Evolutionary conservation across 257 asterid species (phyloP), one percentile per base, ranked within the genome.

Genomic region (Penstemon davidsonii): DNA sequence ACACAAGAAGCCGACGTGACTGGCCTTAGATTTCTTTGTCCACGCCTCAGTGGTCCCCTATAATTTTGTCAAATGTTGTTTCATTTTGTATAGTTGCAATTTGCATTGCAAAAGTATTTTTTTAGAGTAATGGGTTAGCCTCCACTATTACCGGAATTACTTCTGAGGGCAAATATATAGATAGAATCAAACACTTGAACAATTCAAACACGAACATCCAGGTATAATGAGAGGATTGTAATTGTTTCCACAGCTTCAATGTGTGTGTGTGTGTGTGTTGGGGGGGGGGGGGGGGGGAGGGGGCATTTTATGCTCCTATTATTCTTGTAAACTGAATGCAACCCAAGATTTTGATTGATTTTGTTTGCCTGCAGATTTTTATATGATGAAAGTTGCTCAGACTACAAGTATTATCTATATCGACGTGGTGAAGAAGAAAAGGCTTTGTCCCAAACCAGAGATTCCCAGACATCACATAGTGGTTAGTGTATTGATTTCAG

Each of bases 311-410:
- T 41, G 47, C 55, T 11, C 12, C 13, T 64, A 9, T 4, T 19
- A 11, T 39, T 51, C 33, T 25, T 0, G 2, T 25, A 57, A 37
- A 43, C 55, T 73, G 45, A 18, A 53, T 6, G 12, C 56, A 25
- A 1, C 39, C 52, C 55, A 43, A 43, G 18, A 57, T 68, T 72
- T 62, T 58, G 50, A 70, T 59, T 62, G 58, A 25, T 25, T 50
- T 65, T 72, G 47, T 58, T 66, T 56, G 40, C 61, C 10, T 67
- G 69, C 88, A 88, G 95, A 87, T 91, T 91, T 74, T 82, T 25
- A 25, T 25, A 25, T 25, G 33, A 25, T 25, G 33, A 25, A 25
- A 25, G 33, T 25, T 25, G 33, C 33, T 25, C 33, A 25, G 33
- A 25, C 33, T 25, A 25, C 33, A 25, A 25, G 33, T 25, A 25